Evolutionary conservation across 306 rosid species (phyloP).

Genomic region (Vigna radiata): DNA sequence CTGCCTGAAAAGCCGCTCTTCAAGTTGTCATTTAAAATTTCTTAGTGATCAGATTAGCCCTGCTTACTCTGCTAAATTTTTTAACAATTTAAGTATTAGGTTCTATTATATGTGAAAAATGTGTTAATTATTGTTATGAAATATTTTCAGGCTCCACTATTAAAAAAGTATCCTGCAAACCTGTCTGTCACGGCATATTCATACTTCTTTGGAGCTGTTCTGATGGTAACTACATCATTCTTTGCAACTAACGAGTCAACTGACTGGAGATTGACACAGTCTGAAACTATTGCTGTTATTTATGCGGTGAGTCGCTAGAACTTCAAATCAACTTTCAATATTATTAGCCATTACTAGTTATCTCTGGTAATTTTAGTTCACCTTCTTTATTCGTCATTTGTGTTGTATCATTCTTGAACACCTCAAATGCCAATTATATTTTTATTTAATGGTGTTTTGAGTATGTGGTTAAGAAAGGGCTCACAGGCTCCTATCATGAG

Average conservation of each 20-base stretch:
- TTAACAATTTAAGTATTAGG: constrained; percentile 1
- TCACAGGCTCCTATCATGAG: too few relatives aligned
- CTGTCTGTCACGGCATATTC: constrained; percentile 90
- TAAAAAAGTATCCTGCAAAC: constrained; percentile 87
- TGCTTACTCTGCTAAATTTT: constrained; percentile 19
- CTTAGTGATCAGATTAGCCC: constrained; percentile 22
- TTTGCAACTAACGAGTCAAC: constrained; percentile 74
- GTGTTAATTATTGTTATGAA: constrained; percentile 30
- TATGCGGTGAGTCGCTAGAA: constrained; percentile 76
- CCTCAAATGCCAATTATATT: constrained; percentile 17
- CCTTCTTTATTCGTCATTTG: constrained; percentile 36
- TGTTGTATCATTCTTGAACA: constrained; percentile 17
- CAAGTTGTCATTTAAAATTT: constrained; percentile 17
- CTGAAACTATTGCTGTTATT: constrained; percentile 83
- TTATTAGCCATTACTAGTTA: constrained; percentile 5
- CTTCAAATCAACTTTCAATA: constrained; percentile 30
- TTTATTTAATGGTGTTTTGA: neutral
- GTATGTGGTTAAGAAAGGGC: too few relatives aligned
- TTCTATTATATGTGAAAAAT: constrained; percentile 35
- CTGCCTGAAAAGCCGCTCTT: neutral
- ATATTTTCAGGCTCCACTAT: constrained; percentile 82
- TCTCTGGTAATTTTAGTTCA: constrained; percentile 34
- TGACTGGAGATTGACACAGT: constrained; percentile 78
- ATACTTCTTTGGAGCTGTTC: constrained; percentile 76
- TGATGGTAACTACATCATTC: constrained; percentile 85